A percentile compares a stretch with the other conserved stretches of the same genome.
Evolutionary conservation across 768 basidiomycete species (phyloP).

Genomic region (Boletus subparvulus): DNA sequence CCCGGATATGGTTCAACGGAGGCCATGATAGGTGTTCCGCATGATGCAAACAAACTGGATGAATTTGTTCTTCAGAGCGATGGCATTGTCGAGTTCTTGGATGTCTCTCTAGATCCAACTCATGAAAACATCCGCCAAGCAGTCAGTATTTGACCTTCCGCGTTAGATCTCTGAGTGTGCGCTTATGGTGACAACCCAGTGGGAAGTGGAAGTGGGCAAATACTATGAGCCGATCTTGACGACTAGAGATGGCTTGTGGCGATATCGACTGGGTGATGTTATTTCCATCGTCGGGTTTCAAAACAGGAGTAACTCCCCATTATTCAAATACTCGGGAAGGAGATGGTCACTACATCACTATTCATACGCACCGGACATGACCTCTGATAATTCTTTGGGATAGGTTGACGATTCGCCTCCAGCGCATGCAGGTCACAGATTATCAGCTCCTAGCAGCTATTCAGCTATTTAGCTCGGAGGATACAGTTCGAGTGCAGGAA

Average conservation of each 20-base stretch:
- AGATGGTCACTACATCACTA: not conserved
- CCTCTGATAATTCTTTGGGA: no score
- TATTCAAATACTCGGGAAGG: constrained; percentile 15
- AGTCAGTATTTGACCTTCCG: no score
- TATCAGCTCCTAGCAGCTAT: constrained; percentile 9
- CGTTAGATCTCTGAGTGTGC: not conserved
- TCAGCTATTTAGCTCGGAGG: not conserved
- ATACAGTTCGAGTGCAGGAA: constrained; percentile 8
- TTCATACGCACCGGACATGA: not conserved
- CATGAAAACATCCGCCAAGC: no score
- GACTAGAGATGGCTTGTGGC: constrained; percentile 23
- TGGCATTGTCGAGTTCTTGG: no score
- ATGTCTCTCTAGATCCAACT: no score
- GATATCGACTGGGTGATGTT: constrained; percentile 22
- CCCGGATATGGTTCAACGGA: no score
- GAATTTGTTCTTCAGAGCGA: no score
- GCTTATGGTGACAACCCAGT: constrained; percentile 1
- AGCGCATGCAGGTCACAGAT: constrained; percentile 2
- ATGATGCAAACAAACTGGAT: no score
- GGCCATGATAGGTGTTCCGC: no score
- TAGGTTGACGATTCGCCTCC: constrained; percentile 12
- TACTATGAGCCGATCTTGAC: constrained; percentile 21
- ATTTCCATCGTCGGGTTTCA: constrained; percentile 19
- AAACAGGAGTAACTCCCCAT: not conserved
- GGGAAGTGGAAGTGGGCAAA: constrained; percentile 16